phyloP scores from a whole-genome alignment of 306 rosid genomes.

The Ormosia emarginata region DNA sequence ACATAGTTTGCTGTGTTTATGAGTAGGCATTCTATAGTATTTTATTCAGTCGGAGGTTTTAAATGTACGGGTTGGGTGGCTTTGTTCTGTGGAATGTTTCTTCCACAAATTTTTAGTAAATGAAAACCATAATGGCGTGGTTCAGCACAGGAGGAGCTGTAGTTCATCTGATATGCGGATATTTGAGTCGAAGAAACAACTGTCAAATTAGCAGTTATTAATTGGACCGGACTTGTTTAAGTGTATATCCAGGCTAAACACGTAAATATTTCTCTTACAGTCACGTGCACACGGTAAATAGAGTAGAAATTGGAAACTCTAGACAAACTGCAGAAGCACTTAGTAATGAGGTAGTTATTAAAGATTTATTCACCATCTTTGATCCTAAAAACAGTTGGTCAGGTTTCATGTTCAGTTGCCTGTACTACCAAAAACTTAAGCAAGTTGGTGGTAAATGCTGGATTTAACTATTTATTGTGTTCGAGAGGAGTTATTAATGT shows the following conservation, averaged over 20 bases:
- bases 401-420: not conserved
- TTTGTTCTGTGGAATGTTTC: not conserved
- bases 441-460: not conserved
- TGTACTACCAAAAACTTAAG: not conserved
- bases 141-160: not conserved
- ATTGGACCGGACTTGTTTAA: not conserved
- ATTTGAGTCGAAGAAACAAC: not conserved
- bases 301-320: not conserved
- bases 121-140: not conserved
- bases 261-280: not conserved
- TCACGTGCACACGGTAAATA: not conserved
- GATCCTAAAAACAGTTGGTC: not conserved
- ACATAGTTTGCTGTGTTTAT: not conserved
- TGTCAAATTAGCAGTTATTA: not conserved
- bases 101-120: not conserved
- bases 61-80: not conserved
- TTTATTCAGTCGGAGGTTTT: not conserved
- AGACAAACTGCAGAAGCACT: not conserved
- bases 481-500: not conserved
- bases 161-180: too few species aligned
- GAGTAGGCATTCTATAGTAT: conserved; percentile 45
- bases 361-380: not conserved
- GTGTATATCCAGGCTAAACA: conserved; percentile 38
- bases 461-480: not conserved
- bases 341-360: not conserved